Percentiles rank a stretch among this genome's conserved stretches.
Evolutionary conservation across 768 basidiomycete genomes (phyloP).

Genomic region (Neoboletus subvelutipes): DNA sequence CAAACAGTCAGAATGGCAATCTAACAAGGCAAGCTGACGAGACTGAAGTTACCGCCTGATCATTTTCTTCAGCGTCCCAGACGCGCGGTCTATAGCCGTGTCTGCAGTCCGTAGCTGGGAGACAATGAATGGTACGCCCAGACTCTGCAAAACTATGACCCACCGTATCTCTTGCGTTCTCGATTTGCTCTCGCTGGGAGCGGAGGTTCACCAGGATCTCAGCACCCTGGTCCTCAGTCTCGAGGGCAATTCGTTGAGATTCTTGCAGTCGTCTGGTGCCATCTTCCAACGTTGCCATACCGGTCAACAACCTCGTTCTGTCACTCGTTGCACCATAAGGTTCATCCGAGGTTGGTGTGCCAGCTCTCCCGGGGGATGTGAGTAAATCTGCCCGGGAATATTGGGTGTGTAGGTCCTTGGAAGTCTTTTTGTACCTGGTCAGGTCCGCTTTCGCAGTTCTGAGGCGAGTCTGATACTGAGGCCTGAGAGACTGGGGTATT

Average conservation of each 20-base stretch:
- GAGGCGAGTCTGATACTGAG: constrained; percentile 75
- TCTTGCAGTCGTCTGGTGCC: constrained; percentile 85
- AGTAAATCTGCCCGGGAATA: constrained; percentile 80
- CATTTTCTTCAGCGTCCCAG: constrained; percentile 93
- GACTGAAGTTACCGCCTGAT: constrained; percentile 72
- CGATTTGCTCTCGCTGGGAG: constrained; percentile 89
- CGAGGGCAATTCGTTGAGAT: constrained; percentile 87
- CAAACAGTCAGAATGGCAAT: constrained; percentile 22
- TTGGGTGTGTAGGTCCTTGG: constrained; percentile 69
- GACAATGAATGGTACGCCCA: not conserved
- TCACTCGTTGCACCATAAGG: constrained; percentile 72
- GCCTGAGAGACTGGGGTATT: constrained; percentile 81
- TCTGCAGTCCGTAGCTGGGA: constrained; percentile 82
- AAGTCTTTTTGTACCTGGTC: constrained; percentile 74
- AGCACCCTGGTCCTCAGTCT: constrained; percentile 94
- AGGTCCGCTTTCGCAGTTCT: constrained; percentile 74
- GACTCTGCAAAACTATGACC: constrained; percentile 21
- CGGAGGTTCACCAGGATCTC: constrained; percentile 87
- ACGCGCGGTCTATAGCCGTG: constrained; percentile 84
- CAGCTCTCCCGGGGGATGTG: constrained; percentile 40
- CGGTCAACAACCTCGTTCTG: constrained; percentile 75
- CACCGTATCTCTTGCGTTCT: constrained; percentile 88
- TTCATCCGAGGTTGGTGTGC: constrained; percentile 63
- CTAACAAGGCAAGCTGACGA: constrained; percentile 1
- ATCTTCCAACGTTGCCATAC: constrained; percentile 77